phyloP scores from a whole-genome alignment of 2,329 filamentous ascomycete genomes.

The Neonectria coccinea region DNA sequence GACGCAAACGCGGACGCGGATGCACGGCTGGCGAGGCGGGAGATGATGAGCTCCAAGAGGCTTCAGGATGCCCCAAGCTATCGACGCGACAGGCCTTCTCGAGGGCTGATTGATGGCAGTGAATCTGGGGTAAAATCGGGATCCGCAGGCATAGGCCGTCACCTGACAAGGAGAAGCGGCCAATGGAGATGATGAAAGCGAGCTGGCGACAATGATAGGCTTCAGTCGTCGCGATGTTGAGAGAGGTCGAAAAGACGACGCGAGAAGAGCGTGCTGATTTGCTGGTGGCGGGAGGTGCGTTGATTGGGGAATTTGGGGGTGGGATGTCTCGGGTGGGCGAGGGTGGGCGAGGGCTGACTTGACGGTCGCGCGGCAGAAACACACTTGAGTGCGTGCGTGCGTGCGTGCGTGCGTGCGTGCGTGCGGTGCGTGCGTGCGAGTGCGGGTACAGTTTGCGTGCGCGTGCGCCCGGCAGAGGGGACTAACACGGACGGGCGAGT shows the following conservation, averaged over 20 bases:
- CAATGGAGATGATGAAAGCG: conserved; percentile 60
- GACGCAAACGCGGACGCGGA: conserved; percentile 36
- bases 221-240: conserved; percentile 56
- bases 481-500: conserved; percentile 21
- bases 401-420: neutral
- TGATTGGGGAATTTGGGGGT: conserved; percentile 44
- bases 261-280: conserved; percentile 64
- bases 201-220: conserved; percentile 66
- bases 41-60: conserved; percentile 31
- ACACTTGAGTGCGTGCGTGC: conserved; percentile 26
- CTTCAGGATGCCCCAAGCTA: conserved; percentile 36
- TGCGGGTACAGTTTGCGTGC: no score
- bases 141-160: conserved; percentile 56
- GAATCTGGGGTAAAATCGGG: conserved; percentile 45
- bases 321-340: conserved; percentile 46
- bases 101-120: conserved; percentile 40
- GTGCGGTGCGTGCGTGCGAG: no score
- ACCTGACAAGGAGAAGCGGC: conserved; percentile 61
- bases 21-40: conserved; percentile 31
- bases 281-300: conserved; percentile 50
- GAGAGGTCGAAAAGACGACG: conserved; percentile 49
- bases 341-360: conserved; percentile 41
- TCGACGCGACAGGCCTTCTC: conserved; percentile 35
- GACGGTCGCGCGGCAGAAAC: conserved; percentile 40
- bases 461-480: conserved; percentile 13